Evolutionary conservation across 345 rosid genomes (phyloP).

Genomic region (Orychophragmus violaceus): DNA sequence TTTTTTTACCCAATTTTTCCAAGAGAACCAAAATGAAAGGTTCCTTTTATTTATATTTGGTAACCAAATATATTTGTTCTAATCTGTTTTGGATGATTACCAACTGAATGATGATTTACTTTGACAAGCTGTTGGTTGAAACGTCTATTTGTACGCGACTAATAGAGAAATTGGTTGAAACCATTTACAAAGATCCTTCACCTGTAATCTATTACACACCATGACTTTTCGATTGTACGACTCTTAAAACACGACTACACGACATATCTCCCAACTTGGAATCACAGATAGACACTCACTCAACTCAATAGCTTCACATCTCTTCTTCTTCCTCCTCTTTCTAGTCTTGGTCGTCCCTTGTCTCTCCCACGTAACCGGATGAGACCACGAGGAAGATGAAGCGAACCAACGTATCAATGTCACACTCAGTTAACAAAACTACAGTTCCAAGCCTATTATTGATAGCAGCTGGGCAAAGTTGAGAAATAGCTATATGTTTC

Average conservation of each 20-base stretch:
- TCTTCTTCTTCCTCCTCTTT: conserved; percentile 35
- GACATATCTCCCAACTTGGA: background rate
- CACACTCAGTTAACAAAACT: no score
- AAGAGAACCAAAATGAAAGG: background rate
- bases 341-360: conserved; percentile 44
- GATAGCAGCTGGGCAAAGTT: no score
- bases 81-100: background rate
- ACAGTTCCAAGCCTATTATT: no score
- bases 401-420: no score
- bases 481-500: no score
- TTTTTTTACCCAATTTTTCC: conserved; percentile 3
- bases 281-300: background rate
- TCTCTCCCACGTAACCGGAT: conserved; percentile 44
- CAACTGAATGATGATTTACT: background rate
- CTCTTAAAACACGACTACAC: background rate
- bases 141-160: background rate
- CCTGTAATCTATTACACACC: background rate
- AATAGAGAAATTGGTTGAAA: background rate
- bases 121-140: background rate
- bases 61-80: background rate
- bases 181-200: no score
- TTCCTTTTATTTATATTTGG: background rate
- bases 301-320: background rate
- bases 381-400: conserved; percentile 28
- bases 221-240: background rate